Base-by-base conservation (phyloP, 257 asterid genomes). In the Fraxinus quadrangulata region DNA sequence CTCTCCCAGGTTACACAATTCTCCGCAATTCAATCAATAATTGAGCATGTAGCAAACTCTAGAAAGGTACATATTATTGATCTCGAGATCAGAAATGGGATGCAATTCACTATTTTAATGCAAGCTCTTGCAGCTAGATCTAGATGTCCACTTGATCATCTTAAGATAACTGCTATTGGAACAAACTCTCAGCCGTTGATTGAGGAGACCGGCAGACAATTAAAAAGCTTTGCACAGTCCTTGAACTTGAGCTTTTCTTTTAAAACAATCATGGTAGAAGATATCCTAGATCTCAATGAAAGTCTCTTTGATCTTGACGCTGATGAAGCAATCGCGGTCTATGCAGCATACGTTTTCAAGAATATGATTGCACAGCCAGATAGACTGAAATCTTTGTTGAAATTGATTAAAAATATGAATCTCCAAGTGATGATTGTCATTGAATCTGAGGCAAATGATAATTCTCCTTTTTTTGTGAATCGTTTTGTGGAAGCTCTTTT, bases 401-500 rank as follows among this genome's bases (percentile, higher is more conserved):
- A 76, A 54, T 83, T 87, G 73, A 30, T 85, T 73, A 85, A 47
- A 76, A 49, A 7, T 2, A 40, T 86, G 5, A 85, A 73, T 7
- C 88, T 87, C 10, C 39, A 80, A 17, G 81, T 84, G 51, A 85
- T 87, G 89, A 79, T 89, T 34, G 75, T 89, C 0, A 51, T 79
- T 2, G 96, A 90, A 72, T 86, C 80, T 3, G 94, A 90, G 74
- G 90, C 84, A 12, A 89, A 85, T 76, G 81, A 81, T 54, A 89
- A 90, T 16, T 83, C 90, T 24, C 90, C 89, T 0, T 70, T 70
- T 19, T 90, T 87, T 2, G 86, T 81, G 49, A 87, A 86, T 36
- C 84, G 94, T 13, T 91, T 89, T 28, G 86, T 86, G 24, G 96
- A 87, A 26, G 77, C 91, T 8, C 86, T 90, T 30, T 75, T 83